A percentile compares a stretch with the other conserved stretches of the same genome.
These are phyloP conservation scores for Prorocentrum cordatum DNA, from an alignment of 169 alveolate genomes.

Conservation along the genomic window DNA sequence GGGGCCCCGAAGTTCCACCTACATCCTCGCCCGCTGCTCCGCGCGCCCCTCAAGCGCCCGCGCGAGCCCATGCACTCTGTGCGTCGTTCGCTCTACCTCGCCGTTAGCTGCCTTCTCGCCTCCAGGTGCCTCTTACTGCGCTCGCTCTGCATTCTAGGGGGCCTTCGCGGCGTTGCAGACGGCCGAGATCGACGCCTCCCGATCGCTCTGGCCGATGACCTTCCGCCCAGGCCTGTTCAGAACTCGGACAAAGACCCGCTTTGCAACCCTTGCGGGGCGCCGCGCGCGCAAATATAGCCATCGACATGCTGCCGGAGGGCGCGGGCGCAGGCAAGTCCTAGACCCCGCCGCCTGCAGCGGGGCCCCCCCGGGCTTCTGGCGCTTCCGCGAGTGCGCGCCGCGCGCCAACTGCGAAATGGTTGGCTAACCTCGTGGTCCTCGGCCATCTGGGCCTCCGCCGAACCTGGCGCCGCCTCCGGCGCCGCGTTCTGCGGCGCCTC, in stretches of 20 bases:
- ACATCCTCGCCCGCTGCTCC: not conserved
- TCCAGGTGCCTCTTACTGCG: not conserved
- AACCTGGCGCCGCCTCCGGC: too few species aligned
- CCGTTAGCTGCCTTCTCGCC: conserved; percentile 17
- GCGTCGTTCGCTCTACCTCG: not conserved
- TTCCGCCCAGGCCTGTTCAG: not conserved
- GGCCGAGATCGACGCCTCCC: not conserved
- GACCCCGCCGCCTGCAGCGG: not conserved
- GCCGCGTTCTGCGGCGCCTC: too few species aligned
- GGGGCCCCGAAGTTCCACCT: not conserved
- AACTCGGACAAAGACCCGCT: not conserved
- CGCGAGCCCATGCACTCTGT: not conserved
- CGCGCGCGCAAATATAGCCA: not conserved
- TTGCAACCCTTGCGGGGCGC: not conserved
- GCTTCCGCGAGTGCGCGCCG: not conserved
- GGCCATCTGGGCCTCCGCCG: too few species aligned
- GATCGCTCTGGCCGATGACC: not conserved
- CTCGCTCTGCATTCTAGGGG: not conserved
- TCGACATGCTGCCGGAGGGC: not conserved
- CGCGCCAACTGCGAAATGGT: not conserved
- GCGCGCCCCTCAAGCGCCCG: not conserved
- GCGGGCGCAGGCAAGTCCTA: not conserved
- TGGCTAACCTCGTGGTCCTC: not conserved
- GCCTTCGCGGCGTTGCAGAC: not conserved
- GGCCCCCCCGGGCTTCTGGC: not conserved